Base-by-base conservation (phyloP, 345 rosid species). In the Eucalyptus microcorys region DNA sequence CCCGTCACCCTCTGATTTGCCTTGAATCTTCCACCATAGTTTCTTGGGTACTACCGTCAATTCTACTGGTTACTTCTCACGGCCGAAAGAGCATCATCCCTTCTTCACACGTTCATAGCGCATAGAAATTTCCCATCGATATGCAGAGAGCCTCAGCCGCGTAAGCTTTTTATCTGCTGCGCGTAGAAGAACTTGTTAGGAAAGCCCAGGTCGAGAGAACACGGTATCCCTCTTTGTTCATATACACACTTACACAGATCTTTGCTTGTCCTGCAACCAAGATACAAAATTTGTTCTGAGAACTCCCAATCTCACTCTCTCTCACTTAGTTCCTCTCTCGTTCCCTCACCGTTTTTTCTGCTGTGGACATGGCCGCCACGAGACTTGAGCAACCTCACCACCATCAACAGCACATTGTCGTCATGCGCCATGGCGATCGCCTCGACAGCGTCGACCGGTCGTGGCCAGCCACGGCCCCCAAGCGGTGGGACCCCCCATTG, bases 361-460 rank as follows among this genome's bases (percentile, higher is more conserved):
- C 32, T n/a, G 27, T 6, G 66, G 4, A n/a, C 34, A 52, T 49
- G 49, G 15, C 88, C 32, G 8, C 52, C n/a, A 22, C 27, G 53
- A 34, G 22, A 52, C 37, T 61, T 1, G 76, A 64, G 40, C 76
- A 64, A n/a, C 76, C 76, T 64, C 34, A 17, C 47, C 68, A 8
- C 37, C 76, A n/a, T 53, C 89, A 87, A 86, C 99, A 96, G 88
- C 91, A 95, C 92, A 92, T 96, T 30, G 91, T 97, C 90, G 97
- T 97, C 40, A 95, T 96, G 97, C 93, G 99, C 84, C 99, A 96
- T 90, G 98, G 99, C 14, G 98, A 96, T 88, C 97, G 99, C n/a
- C 87, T 95, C 87, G 99, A 97, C 92, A 95, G 92, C 87, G 89
- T 91, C 89, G 96, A 95, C 14, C 94, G 93, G 7, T 87, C 85